A percentile compares a stretch with the other conserved stretches of the same genome.
Conservation (phyloP, 306 rosid genomes). For the Quercus robur region DNA sequence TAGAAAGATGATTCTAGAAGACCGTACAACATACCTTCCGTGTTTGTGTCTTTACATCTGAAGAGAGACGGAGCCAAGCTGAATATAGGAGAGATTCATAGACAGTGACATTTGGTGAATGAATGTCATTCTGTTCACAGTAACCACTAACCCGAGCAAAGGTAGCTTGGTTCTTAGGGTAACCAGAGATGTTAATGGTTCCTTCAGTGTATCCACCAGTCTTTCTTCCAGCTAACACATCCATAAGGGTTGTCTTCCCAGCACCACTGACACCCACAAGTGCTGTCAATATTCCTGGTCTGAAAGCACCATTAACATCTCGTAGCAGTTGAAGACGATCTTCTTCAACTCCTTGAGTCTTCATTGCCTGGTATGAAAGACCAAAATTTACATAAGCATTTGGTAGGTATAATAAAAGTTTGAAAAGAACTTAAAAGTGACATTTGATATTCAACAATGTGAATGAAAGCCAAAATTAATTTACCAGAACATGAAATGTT, state of each 20-base stretch:
- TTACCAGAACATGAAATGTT: neutral
- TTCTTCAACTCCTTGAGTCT: slow-evolving; percentile 36
- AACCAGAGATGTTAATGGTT: slow-evolving; percentile 54
- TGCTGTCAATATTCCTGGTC: slow-evolving; percentile 62
- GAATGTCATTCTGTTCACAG: slow-evolving; percentile 71
- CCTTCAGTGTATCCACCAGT: slow-evolving; percentile 42
- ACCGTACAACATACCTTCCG: slow-evolving; percentile 31
- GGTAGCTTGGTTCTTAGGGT: slow-evolving; percentile 56
- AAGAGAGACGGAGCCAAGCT: slow-evolving; percentile 62
- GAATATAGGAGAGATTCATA: slow-evolving; percentile 60
- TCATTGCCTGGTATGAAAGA: slow-evolving; percentile 56
- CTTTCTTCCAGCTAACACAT: slow-evolving; percentile 67
- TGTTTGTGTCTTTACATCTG: slow-evolving; percentile 29
- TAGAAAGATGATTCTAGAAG: neutral
- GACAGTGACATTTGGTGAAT: slow-evolving; percentile 60
- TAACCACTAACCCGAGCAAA: slow-evolving; percentile 65
- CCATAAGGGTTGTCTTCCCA: slow-evolving; percentile 72
- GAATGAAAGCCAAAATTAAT: neutral
- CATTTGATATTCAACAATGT: neutral
- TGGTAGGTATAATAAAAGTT: neutral
- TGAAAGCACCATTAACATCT: slow-evolving; percentile 65
- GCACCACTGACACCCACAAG: slow-evolving; percentile 73
- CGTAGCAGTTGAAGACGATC: slow-evolving; percentile 61
- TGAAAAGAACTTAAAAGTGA: neutral
- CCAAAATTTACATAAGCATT: neutral